A percentile compares a stretch with the other conserved stretches of the same genome.
Conservation (phyloP, 202 grass and related monocot genomes). For the Elaeis oleifera region DNA sequence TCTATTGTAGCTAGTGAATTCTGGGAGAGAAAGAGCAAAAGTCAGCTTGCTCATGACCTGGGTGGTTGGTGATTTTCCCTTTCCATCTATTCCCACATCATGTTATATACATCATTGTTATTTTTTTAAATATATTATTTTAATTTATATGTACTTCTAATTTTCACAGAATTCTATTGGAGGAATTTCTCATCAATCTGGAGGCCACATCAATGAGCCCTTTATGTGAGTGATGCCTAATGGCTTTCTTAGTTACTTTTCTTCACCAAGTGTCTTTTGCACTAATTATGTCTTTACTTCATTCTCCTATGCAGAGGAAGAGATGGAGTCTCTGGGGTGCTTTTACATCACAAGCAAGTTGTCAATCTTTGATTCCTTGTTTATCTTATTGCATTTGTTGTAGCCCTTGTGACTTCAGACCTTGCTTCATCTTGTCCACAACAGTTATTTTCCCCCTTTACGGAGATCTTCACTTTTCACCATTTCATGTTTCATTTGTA, state of each 20-base stretch:
- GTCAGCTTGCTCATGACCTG: constrained; percentile 85
- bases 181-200: constrained; percentile 75
- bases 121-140: too few species aligned
- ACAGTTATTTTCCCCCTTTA: not conserved
- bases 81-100: too few species aligned
- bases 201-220: constrained; percentile 82
- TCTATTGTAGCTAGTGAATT: constrained; percentile 75
- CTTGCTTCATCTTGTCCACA: too few species aligned
- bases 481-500: not conserved
- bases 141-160: constrained; percentile 15
- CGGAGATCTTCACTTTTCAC: not conserved
- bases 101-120: too few species aligned
- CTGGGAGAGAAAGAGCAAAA: constrained; percentile 88
- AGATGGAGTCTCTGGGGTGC: constrained; percentile 82
- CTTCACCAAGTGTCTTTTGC: not conserved
- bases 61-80: constrained; percentile 42
- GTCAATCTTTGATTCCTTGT: constrained; percentile 25
- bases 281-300: not conserved
- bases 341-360: constrained; percentile 99
- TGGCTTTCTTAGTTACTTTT: not conserved
- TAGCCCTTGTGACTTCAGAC: too few species aligned
- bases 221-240: constrained; percentile 59
- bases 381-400: not conserved
- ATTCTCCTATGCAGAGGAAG: constrained; percentile 53
- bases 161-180: constrained; percentile 83